Base-by-base conservation (phyloP, 2,329 filamentous ascomycete species). In the Colletotrichum sp. region DNA sequence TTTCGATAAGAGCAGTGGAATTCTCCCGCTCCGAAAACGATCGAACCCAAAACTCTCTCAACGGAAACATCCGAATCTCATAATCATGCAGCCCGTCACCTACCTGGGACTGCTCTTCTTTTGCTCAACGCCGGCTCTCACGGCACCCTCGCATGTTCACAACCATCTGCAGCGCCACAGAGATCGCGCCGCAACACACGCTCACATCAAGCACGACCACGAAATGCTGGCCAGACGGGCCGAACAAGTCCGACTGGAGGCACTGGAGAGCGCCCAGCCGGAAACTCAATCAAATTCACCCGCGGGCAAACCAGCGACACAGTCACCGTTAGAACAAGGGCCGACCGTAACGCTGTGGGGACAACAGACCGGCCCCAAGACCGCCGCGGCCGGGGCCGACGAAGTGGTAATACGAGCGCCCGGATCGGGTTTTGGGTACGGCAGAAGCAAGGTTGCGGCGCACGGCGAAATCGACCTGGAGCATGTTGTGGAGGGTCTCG, bases 111-210 rank as follows among this genome's bases (percentile, higher is more conserved):
- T 75, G 39, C 60, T 76, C 28, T n/a, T 76, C 26, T 60, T 76
- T 26, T n/a, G 66, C 62, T 66, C 75, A 10, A 26, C 66, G 28
- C 49, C 64, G 36, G 52, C 34, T n/a, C 36, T 66, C 21, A 34
- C 75, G 16, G 75, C 75, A 13, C 75, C 75, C 7, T 75, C 71
- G 18, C 30, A 71, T 24, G 71, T 68, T 24, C 75, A 75, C 67
- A 71, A 49, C 28, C 75, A 76, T 39, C 66, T 75, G 13, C 71
- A 76, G 26, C 74, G 74, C 26, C 74, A 76, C 36, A 68, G 75
- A 69, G 63, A 68, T 18, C 72, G 68, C 26, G 68, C 34, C 30
- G 70, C 70, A 13, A 76, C 65, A 60, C 74, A 76, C n/a, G 70
- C 70, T 5, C 74, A 74, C 59, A 65, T 60, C 15, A 74, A 44